Evolutionary conservation across 2,329 filamentous ascomycete genomes (phyloP).

Genomic region (Pestalotiopsis sp.): DNA sequence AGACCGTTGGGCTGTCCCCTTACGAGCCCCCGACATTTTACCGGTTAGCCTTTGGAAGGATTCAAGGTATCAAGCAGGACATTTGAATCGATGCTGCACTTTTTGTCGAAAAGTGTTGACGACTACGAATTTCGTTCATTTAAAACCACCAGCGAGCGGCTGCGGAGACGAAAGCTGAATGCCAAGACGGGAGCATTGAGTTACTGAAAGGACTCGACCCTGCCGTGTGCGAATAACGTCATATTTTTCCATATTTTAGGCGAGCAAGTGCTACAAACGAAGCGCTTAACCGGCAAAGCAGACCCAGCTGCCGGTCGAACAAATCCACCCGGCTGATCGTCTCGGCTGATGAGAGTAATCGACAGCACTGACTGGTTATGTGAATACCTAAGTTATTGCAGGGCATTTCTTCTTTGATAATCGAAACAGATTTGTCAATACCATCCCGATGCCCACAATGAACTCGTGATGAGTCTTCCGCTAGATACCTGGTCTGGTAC

Average conservation of each 20-base stretch:
- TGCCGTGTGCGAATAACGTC: background rate
- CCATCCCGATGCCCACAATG: too few species aligned
- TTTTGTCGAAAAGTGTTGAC: too few species aligned
- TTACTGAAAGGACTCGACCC: too few species aligned
- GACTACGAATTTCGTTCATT: background rate
- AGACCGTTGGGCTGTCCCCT: too few species aligned
- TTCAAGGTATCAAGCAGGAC: background rate
- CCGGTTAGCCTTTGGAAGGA: conserved; percentile 1
- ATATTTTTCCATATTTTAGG: background rate
- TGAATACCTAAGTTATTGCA: too few species aligned
- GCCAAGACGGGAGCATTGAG: too few species aligned
- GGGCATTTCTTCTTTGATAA: too few species aligned
- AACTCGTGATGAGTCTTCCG: too few species aligned
- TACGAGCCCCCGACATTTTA: conserved; percentile 10
- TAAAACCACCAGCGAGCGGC: background rate
- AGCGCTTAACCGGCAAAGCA: background rate
- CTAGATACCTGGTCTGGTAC: too few species aligned
- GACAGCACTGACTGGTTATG: background rate
- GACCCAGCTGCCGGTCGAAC: background rate
- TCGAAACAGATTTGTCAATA: too few species aligned
- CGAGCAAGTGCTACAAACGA: background rate
- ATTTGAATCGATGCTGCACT: too few species aligned
- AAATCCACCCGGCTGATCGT: background rate
- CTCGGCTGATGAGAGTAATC: background rate
- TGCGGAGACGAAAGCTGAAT: too few species aligned